Evolutionary conservation across 164 flowering plant species (phyloP).

Genomic region (Litsea cubeba): DNA sequence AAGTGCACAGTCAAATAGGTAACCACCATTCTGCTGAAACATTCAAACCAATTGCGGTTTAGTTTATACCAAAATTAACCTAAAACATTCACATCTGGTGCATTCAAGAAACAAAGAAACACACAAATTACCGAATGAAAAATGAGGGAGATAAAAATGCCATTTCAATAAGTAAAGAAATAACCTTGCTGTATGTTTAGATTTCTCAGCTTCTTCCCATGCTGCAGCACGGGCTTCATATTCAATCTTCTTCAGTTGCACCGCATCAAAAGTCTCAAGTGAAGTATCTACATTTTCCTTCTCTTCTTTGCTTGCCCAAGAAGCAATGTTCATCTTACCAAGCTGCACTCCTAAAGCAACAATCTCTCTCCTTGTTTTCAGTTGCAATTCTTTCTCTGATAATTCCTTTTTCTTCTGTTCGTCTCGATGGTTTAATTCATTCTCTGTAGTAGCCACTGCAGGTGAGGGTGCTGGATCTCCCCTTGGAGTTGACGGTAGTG

Average conservation of each 20-base stretch:
- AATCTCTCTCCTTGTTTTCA: constrained; percentile 78
- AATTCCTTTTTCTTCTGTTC: constrained; percentile 38
- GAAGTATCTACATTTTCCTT: constrained; percentile 29
- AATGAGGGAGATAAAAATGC: neutral
- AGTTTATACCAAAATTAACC: no score
- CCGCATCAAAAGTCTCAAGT: constrained; percentile 24
- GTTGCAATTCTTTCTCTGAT: constrained; percentile 67
- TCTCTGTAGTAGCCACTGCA: constrained; percentile 22
- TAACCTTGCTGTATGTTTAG: constrained; percentile 81
- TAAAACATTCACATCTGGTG: no score
- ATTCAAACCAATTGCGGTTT: no score
- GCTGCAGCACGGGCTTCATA: constrained; percentile 66
- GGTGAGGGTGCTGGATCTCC: constrained; percentile 53
- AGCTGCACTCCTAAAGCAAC: constrained; percentile 84
- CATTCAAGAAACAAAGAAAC: neutral
- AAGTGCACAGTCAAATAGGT: neutral
- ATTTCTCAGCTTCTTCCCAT: constrained; percentile 90
- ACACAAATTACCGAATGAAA: neutral
- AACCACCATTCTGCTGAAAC: neutral
- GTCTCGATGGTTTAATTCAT: constrained; percentile 18
- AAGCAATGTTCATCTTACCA: constrained; percentile 92
- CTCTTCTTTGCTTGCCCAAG: constrained; percentile 91
- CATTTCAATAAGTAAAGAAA: neutral
- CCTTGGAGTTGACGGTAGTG: constrained; percentile 80
- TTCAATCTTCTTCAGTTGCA: constrained; percentile 42